These are phyloP conservation scores for Eucalyptus curtisii DNA, from an alignment of 345 rosid species.

Conservation along the genomic window DNA sequence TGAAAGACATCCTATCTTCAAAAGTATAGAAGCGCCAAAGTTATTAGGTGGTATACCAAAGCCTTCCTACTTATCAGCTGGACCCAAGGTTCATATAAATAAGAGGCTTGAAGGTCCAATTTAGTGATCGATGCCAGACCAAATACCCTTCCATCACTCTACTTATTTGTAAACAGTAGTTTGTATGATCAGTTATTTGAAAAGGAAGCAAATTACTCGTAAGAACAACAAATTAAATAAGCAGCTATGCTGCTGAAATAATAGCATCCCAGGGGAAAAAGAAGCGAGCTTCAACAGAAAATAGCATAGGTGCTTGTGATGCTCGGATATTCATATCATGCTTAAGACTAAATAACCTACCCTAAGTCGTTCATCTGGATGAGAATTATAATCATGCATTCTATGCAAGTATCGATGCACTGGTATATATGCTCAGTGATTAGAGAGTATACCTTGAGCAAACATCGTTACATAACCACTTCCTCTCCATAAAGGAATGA, in stretches of 20 bases:
- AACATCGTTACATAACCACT: conserved; percentile 87
- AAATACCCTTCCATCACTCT: background rate
- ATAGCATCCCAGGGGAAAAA: background rate
- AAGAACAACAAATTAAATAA: background rate
- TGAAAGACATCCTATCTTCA: background rate
- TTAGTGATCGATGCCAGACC: background rate
- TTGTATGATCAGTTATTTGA: background rate
- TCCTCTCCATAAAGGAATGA: conserved; percentile 85
- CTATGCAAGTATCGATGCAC: background rate
- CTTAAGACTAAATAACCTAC: background rate
- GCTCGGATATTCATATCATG: background rate
- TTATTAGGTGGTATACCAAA: background rate
- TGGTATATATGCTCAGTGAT: background rate
- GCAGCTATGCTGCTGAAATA: background rate
- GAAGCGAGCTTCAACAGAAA: background rate
- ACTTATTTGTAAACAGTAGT: background rate
- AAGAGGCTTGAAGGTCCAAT: background rate
- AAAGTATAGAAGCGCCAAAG: background rate
- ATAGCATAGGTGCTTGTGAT: background rate
- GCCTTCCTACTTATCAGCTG: background rate
- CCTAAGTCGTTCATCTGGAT: background rate
- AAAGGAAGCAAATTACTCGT: background rate
- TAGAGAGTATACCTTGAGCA: conserved; percentile 56
- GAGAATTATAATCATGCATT: background rate
- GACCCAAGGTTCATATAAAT: background rate